phyloP scores from a whole-genome alignment of 257 asterid species.

The Solanum chiquidenum region DNA sequence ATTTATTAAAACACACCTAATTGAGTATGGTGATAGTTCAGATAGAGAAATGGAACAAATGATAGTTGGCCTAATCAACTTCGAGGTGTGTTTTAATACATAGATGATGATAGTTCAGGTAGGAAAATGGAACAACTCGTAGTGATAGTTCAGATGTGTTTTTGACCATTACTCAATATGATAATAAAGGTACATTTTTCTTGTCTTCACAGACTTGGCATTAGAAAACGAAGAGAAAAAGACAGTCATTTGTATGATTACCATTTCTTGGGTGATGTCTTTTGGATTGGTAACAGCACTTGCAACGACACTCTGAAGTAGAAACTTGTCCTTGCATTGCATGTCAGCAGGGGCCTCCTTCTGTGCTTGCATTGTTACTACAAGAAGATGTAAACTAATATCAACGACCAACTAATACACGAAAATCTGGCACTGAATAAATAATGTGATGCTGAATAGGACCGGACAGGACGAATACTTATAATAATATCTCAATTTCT shows the following conservation, averaged over 20 bases:
- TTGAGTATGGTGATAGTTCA: neutral
- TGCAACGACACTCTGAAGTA: conserved; percentile 75
- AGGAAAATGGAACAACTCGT: neutral
- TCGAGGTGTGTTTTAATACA: neutral
- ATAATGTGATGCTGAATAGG: neutral
- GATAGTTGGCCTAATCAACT: neutral
- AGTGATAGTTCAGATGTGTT: neutral
- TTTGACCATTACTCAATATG: neutral
- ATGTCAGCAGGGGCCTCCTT: conserved; percentile 72
- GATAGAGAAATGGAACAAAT: neutral
- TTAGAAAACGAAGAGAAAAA: neutral
- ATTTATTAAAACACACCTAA: neutral
- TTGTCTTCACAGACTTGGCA: neutral
- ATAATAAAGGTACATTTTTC: neutral
- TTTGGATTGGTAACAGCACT: conserved; percentile 20
- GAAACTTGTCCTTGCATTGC: conserved; percentile 86
- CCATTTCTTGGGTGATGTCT: conserved; percentile 31
- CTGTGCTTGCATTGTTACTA: conserved; percentile 63
- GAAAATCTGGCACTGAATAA: neutral
- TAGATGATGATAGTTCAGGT: neutral
- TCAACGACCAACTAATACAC: neutral
- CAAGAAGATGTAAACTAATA: neutral
- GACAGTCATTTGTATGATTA: neutral
- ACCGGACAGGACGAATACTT: neutral
- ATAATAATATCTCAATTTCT: neutral